Percentiles rank a stretch among this genome's conserved stretches.
These are phyloP conservation scores for Boletus fagicola DNA, from an alignment of 768 basidiomycete genomes.

Conservation along the genomic window DNA sequence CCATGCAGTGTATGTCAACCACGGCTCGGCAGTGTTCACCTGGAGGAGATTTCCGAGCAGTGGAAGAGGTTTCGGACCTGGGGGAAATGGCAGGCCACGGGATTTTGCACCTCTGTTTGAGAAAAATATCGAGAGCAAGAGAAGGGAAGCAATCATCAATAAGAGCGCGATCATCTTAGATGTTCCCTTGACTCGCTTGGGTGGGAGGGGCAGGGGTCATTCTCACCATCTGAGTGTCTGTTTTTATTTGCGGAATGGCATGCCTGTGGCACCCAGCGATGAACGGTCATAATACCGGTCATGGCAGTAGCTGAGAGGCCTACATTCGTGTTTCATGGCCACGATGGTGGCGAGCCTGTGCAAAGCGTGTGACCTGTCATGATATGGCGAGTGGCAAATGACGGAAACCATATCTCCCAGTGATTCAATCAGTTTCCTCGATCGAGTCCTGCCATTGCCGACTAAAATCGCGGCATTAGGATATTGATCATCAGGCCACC, in stretches of 20 bases:
- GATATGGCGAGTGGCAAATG: no score
- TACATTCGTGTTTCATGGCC: no score
- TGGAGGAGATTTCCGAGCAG: slow-evolving; percentile 29
- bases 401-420: neutral
- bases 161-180: neutral
- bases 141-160: slow-evolving; percentile 1
- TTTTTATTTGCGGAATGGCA: no score
- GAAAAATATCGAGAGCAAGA: slow-evolving; percentile 6
- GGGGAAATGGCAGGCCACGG: slow-evolving; percentile 21
- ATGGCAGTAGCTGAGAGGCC: neutral
- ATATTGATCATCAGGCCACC: no score
- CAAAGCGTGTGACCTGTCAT: no score
- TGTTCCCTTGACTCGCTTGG: neutral
- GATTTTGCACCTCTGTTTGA: slow-evolving; percentile 1
- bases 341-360: no score
- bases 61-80: slow-evolving; percentile 34
- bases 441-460: neutral
- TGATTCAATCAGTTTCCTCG: neutral
- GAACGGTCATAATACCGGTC: no score
- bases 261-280: no score
- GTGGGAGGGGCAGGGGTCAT: neutral
- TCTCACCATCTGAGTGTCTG: no score
- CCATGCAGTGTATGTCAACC: slow-evolving; percentile 37
- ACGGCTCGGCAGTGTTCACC: slow-evolving; percentile 30
- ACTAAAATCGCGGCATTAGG: neutral